These are phyloP conservation scores for Blastomyces emzantsi DNA, from an alignment of 2,329 filamentous ascomycete species.

Conservation along the genomic window DNA sequence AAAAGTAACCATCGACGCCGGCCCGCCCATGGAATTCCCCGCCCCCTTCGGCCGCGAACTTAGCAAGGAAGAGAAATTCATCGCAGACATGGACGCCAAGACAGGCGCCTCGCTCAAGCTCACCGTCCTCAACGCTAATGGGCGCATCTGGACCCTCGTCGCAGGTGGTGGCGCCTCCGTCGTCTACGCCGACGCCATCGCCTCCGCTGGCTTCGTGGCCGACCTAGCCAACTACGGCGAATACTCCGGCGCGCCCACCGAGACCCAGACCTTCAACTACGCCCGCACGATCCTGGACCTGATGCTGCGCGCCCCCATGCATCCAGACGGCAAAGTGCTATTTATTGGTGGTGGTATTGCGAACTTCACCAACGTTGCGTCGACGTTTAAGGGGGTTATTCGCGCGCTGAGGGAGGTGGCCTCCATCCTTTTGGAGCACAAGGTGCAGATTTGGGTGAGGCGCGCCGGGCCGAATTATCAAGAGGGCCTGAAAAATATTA, in stretches of 20 bases:
- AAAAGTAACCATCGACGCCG: constrained; percentile 90
- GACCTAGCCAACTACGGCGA: constrained; percentile 99
- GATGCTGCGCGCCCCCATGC: constrained; percentile 82
- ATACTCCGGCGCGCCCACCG: constrained; percentile 97
- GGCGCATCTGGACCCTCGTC: constrained; percentile 95
- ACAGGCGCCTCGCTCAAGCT: constrained; percentile 98
- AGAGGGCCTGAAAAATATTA: constrained; percentile 99
- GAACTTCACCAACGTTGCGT: constrained; percentile 99
- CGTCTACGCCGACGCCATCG: constrained; percentile 98
- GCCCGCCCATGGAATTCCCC: constrained; percentile 97
- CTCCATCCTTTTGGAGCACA: constrained; percentile 82
- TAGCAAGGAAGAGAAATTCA: constrained; percentile 98
- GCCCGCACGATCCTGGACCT: constrained; percentile 93
- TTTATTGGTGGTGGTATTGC: constrained; percentile 99
- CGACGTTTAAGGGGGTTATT: constrained; percentile 99
- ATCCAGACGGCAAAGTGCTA: constrained; percentile 89
- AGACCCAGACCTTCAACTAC: constrained; percentile 99
- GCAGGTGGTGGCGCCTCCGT: constrained; percentile 99
- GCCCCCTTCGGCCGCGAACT: constrained; percentile 98
- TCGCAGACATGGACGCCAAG: constrained; percentile 97
- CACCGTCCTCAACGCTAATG: constrained; percentile 83
- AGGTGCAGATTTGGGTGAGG: constrained; percentile 94
- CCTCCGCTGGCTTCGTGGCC: constrained; percentile 85
- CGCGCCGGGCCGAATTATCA: constrained; percentile 96
- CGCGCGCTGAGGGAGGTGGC: constrained; percentile 87